Evolutionary conservation across 2,329 filamentous ascomycete genomes (phyloP).

Genomic region (Colletotrichum sp.): DNA sequence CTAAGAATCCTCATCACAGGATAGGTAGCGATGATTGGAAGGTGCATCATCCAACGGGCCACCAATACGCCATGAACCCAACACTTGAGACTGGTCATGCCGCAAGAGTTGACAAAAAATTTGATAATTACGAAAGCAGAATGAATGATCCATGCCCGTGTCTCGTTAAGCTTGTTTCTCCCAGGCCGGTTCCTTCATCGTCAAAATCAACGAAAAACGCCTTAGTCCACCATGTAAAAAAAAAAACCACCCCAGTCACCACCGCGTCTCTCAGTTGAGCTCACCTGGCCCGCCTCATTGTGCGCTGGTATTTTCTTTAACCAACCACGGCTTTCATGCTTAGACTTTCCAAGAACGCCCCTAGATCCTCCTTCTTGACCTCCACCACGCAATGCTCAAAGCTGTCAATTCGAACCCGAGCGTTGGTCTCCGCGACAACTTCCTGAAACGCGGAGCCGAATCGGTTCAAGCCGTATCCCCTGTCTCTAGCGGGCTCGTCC

Average conservation of each 20-base stretch:
- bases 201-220: background rate
- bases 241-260: background rate
- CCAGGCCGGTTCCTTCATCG: background rate
- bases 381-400: conserved; percentile 98
- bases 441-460: conserved; percentile 97
- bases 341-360: conserved; percentile 87
- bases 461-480: conserved; percentile 80
- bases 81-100: background rate
- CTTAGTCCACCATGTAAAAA: background rate
- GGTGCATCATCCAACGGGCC: background rate
- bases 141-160: background rate
- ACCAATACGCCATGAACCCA: background rate
- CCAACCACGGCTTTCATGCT: conserved; percentile 88
- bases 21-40: background rate
- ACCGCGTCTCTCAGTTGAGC: background rate
- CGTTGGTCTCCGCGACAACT: conserved; percentile 89
- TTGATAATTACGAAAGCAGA: conserved; percentile 2
- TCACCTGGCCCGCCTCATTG: background rate
- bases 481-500: conserved; percentile 59
- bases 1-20: background rate
- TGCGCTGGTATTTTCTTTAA: conserved; percentile 31
- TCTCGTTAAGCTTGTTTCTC: conserved; percentile 5
- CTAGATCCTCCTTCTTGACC: conserved; percentile 94
- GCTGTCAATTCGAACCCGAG: conserved; percentile 89
- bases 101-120: background rate